Evolutionary conservation across 768 basidiomycete species (phyloP).

Genomic region (Trametopsis cervina): DNA sequence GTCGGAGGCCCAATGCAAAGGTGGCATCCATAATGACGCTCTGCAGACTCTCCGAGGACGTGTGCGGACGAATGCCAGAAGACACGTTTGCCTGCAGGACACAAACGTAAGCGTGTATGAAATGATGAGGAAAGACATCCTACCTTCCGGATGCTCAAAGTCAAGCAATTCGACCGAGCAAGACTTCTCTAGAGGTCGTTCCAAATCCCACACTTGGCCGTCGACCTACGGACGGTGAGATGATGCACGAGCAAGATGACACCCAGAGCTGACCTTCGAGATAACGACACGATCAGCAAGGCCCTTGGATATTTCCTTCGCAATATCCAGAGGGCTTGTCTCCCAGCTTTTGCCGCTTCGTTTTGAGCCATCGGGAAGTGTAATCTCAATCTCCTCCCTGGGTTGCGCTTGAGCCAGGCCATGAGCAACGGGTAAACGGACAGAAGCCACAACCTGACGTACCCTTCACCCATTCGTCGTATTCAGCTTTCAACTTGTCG

Average conservation of each 20-base stretch:
- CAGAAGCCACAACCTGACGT: constrained; percentile 13
- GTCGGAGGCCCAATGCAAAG: constrained; percentile 95
- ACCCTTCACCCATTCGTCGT: constrained; percentile 80
- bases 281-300: constrained; percentile 88
- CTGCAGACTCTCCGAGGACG: constrained; percentile 93
- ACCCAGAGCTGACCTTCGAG: constrained; percentile 60
- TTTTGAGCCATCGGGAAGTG: constrained; percentile 80
- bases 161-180: constrained; percentile 80
- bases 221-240: constrained; percentile 49
- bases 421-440: not conserved
- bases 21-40: constrained; percentile 95
- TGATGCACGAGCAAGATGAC: constrained; percentile 4
- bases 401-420: constrained; percentile 51
- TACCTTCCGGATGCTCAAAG: constrained; percentile 89
- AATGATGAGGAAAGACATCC: constrained; percentile 4
- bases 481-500: constrained; percentile 76
- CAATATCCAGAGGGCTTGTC: constrained; percentile 88
- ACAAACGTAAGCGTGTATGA: not conserved
- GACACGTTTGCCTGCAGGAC: constrained; percentile 74
- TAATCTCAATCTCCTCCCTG: constrained; percentile 76
- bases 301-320: constrained; percentile 80
- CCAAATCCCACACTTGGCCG: constrained; percentile 87
- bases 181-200: constrained; percentile 85
- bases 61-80: constrained; percentile 99
- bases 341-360: constrained; percentile 89